phyloP scores from a whole-genome alignment of 495 filamentous ascomycete species.

The Talaromyces nanjingensis region DNA sequence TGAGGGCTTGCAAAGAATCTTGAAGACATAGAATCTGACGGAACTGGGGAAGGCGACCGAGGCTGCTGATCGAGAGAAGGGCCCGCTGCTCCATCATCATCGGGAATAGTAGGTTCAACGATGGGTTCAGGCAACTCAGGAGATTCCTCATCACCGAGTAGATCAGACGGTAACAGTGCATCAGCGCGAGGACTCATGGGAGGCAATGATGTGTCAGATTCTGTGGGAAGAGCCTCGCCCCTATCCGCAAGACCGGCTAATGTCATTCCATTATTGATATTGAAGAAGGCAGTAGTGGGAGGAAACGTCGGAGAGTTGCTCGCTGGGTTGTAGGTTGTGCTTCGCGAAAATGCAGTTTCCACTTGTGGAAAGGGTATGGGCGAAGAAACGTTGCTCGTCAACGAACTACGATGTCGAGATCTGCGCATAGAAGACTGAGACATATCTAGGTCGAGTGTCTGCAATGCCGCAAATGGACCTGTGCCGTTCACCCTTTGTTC shows the following conservation, averaged over 20 bases:
- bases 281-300: slow-evolving; percentile 46
- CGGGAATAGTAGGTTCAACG: slow-evolving; percentile 22
- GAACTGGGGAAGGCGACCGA: slow-evolving; percentile 66
- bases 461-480: slow-evolving; percentile 33
- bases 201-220: slow-evolving; percentile 47
- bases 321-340: slow-evolving; percentile 38
- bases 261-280: slow-evolving; percentile 52
- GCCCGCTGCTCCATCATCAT: slow-evolving; percentile 17
- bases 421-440: slow-evolving; percentile 35
- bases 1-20: slow-evolving; percentile 64
- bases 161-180: slow-evolving; percentile 68
- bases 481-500: slow-evolving; percentile 36
- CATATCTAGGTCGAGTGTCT: slow-evolving; percentile 36
- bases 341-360: slow-evolving; percentile 29
- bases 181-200: slow-evolving; percentile 80
- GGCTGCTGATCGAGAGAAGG: slow-evolving; percentile 32
- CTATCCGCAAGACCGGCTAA: slow-evolving; percentile 32
- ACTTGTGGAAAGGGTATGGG: slow-evolving; percentile 35
- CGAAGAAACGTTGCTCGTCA: slow-evolving; percentile 42
- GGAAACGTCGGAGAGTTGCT: slow-evolving; percentile 44
- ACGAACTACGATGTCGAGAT: slow-evolving; percentile 41
- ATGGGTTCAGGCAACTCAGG: slow-evolving; percentile 42
- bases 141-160: slow-evolving; percentile 70
- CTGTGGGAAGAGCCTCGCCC: slow-evolving; percentile 31
- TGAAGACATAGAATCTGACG: slow-evolving; percentile 53